phyloP scores from a whole-genome alignment of 331 rosid species.

The Rhamnella rubrinervis region DNA sequence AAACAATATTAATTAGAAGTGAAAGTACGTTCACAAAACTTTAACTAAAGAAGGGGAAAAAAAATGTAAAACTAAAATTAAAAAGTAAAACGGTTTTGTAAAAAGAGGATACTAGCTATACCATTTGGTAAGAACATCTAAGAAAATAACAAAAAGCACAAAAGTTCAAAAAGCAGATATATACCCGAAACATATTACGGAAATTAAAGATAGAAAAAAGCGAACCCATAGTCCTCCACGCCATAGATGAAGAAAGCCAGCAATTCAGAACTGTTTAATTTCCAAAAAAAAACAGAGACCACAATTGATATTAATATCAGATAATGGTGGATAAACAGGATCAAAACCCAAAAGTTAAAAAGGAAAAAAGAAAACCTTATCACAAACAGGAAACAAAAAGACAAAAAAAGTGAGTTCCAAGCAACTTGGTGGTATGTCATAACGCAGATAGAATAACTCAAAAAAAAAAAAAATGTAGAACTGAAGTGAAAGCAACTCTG shows the following conservation, averaged over 20 bases:
- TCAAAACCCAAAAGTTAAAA: background rate
- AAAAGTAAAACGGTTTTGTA: too few relatives aligned
- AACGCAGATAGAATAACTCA: background rate
- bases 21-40: too few relatives aligned
- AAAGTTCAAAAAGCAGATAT: background rate
- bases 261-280: background rate
- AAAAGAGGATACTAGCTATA: too few relatives aligned
- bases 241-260: slow-evolving; percentile 19
- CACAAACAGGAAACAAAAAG: slow-evolving; percentile 19
- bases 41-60: too few relatives aligned
- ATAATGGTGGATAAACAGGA: background rate
- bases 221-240: slow-evolving; percentile 23
- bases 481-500: slow-evolving; percentile 1
- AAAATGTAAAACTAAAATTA: too few relatives aligned
- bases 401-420: background rate
- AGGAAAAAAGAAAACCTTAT: slow-evolving; percentile 23
- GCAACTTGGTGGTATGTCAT: background rate
- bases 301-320: background rate
- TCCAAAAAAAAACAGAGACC: background rate
- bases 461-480: background rate
- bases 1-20: too few relatives aligned
- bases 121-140: background rate
- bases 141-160: background rate
- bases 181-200: slow-evolving; percentile 29
- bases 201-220: slow-evolving; percentile 5